A percentile compares a stretch with the other conserved stretches of the same genome.
phyloP scores from a whole-genome alignment of 1,139 yeast genomes.

The Sugiyamaella castrensis region DNA sequence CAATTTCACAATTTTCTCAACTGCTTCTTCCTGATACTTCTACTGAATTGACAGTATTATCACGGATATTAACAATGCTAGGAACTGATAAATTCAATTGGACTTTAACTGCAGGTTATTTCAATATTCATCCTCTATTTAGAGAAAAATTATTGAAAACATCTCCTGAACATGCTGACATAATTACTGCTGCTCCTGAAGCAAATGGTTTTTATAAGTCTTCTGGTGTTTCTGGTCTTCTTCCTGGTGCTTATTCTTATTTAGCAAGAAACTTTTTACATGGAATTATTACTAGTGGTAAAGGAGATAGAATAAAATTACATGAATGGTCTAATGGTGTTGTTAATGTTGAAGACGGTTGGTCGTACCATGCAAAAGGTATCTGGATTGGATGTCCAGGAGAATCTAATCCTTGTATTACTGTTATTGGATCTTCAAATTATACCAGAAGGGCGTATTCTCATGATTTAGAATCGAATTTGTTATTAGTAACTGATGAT shows the following conservation, averaged over 20 bases:
- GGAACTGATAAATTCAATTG: constrained; percentile 60
- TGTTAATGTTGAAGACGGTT: constrained; percentile 77
- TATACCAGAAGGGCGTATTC: constrained; percentile 88
- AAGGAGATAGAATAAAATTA: constrained; percentile 50
- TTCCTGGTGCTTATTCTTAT: constrained; percentile 85
- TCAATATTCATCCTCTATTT: constrained; percentile 81
- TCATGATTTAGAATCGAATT: constrained; percentile 85
- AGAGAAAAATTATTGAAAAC: constrained; percentile 59
- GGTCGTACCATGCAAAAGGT: constrained; percentile 99
- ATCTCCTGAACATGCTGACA: constrained; percentile 55
- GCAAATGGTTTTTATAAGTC: constrained; percentile 93
- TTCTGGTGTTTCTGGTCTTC: constrained; percentile 71
- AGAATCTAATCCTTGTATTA: constrained; percentile 55
- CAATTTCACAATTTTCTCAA: constrained; percentile 89
- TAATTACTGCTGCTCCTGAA: constrained; percentile 82
- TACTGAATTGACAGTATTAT: constrained; percentile 74
- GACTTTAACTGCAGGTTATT: constrained; percentile 96
- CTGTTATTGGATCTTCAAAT: constrained; percentile 89
- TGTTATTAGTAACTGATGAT: constrained; percentile 71
- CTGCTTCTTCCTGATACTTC: constrained; percentile 62
- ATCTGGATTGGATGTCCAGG: constrained; percentile 72
- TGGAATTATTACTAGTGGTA: constrained; percentile 48
- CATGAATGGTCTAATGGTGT: constrained; percentile 86
- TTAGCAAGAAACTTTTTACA: constrained; percentile 68
- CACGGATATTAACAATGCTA: constrained; percentile 58